A percentile compares a stretch with the other conserved stretches of the same genome.
These are phyloP conservation scores for Scenedesmus sp. DNA, from an alignment of 163 green algal genomes.

Conservation along the genomic window DNA sequence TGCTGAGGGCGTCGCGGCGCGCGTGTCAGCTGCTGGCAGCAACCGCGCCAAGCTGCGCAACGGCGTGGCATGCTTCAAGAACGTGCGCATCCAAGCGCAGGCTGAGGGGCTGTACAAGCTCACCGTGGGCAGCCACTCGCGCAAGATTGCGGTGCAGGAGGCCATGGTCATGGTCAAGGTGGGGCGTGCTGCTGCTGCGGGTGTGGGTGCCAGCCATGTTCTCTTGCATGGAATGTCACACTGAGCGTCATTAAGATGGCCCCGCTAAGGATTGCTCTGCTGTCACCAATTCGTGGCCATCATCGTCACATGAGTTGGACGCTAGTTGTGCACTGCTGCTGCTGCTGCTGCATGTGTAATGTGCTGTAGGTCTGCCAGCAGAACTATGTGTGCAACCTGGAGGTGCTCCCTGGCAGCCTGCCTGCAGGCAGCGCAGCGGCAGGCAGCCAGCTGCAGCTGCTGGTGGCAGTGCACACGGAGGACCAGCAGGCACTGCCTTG, in stretches of 20 bases:
- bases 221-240: not conserved
- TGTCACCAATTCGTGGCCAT: not conserved
- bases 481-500: slow-evolving; percentile 67
- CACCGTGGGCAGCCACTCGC: slow-evolving; percentile 53
- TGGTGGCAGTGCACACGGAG: slow-evolving; percentile 70
- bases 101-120: slow-evolving; percentile 66
- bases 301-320: not conserved
- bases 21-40: slow-evolving; percentile 60
- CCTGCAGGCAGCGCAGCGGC: not conserved
- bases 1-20: slow-evolving; percentile 4
- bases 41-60: slow-evolving; percentile 72
- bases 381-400: slow-evolving; percentile 47
- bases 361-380: slow-evolving; percentile 42
- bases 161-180: slow-evolving; percentile 52
- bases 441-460: slow-evolving; percentile 17
- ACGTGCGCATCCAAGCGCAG: slow-evolving; percentile 66
- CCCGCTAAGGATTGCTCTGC: not conserved
- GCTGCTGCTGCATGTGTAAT: not conserved
- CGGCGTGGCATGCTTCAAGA: slow-evolving; percentile 66
- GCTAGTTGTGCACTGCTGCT: not conserved
- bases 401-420: slow-evolving; percentile 20
- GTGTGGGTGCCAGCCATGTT: not conserved
- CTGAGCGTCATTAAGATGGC: not conserved
- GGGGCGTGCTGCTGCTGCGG: not conserved
- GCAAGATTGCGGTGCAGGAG: slow-evolving; percentile 77